Conservation (phyloP, 1,284 basidiomycete genomes). For the Salmacisia buchloeana region DNA sequence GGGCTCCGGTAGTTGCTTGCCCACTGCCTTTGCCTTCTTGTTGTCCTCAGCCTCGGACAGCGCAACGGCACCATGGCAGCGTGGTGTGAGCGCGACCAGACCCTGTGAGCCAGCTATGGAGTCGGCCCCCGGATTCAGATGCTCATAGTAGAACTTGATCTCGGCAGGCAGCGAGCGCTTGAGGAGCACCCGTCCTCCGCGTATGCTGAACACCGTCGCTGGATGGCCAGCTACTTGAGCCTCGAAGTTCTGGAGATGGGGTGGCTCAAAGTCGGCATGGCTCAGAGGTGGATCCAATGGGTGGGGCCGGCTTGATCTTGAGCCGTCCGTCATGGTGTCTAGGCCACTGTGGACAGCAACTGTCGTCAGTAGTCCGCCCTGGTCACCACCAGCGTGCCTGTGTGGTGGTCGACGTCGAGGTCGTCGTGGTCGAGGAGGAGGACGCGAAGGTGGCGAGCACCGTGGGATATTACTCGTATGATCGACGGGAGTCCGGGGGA, state of each 20-base stretch:
- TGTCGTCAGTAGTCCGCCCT: too few species aligned
- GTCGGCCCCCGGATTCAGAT: constrained; percentile 52
- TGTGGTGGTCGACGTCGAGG: too few species aligned
- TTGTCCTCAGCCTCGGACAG: constrained; percentile 56
- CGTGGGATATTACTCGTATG: too few species aligned
- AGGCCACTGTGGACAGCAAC: too few species aligned
- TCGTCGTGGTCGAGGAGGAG: too few species aligned
- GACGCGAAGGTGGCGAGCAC: too few species aligned
- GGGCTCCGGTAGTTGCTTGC: constrained; percentile 19
- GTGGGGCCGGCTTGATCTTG: too few species aligned
- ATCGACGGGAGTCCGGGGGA: too few species aligned
- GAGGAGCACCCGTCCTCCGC: constrained; percentile 73
- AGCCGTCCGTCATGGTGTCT: too few species aligned
- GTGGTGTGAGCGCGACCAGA: constrained; percentile 26
- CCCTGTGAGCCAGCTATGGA: constrained; percentile 7
- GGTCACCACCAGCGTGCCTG: too few species aligned
- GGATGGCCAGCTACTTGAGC: constrained; percentile 81
- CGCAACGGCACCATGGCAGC: constrained; percentile 61
- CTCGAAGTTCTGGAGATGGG: constrained; percentile 4
- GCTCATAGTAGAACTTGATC: constrained; percentile 72
- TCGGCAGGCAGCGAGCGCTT: constrained; percentile 73
- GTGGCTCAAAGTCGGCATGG: background rate
- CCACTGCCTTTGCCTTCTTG: background rate
- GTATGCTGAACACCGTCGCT: constrained; percentile 64
- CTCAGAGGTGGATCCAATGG: background rate